Percentiles rank a stretch among this genome's conserved stretches.
phyloP scores from a whole-genome alignment of 495 filamentous ascomycete species.

The Penicillium tannophilum region DNA sequence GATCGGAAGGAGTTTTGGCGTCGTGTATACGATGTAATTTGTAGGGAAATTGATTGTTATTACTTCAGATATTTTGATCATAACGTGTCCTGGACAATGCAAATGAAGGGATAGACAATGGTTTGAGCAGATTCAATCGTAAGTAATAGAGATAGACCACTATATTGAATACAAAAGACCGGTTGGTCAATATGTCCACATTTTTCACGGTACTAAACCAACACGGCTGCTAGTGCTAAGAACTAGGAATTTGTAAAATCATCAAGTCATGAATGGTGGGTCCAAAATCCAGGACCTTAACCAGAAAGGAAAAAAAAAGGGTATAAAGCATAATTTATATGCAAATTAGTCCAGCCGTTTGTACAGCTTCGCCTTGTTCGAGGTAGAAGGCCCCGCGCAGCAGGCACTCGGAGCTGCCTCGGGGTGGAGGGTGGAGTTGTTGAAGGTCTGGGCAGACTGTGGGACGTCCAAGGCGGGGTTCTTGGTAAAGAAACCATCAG shows the following conservation, averaged over 20 bases:
- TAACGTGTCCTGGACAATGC: too few relatives aligned
- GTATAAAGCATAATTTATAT: constrained; percentile 10
- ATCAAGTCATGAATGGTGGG: neutral
- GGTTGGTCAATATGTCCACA: neutral
- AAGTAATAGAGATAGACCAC: neutral
- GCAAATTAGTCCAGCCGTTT: constrained; percentile 35
- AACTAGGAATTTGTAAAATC: neutral
- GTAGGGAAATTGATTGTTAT: too few relatives aligned
- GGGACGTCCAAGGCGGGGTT: constrained; percentile 80
- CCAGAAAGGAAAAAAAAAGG: neutral
- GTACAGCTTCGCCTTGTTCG: constrained; percentile 40
- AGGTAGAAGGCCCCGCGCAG: constrained; percentile 28
- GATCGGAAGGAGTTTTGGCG: too few relatives aligned
- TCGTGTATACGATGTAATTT: too few relatives aligned
- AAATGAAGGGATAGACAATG: neutral
- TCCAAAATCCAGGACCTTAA: neutral
- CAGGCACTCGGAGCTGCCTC: constrained; percentile 21
- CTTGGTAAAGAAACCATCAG: constrained; percentile 72
- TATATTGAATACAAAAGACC: neutral
- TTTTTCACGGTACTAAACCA: neutral
- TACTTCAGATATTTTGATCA: too few relatives aligned
- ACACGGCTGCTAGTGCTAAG: neutral
- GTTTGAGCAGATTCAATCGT: neutral
- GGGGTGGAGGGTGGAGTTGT: constrained; percentile 42
- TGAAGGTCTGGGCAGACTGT: constrained; percentile 43